Percentiles rank a stretch among this genome's conserved stretches.
These are phyloP conservation scores for Heliamphora exappendiculata DNA, from an alignment of 148 eudicot genomes.

Conservation along the genomic window DNA sequence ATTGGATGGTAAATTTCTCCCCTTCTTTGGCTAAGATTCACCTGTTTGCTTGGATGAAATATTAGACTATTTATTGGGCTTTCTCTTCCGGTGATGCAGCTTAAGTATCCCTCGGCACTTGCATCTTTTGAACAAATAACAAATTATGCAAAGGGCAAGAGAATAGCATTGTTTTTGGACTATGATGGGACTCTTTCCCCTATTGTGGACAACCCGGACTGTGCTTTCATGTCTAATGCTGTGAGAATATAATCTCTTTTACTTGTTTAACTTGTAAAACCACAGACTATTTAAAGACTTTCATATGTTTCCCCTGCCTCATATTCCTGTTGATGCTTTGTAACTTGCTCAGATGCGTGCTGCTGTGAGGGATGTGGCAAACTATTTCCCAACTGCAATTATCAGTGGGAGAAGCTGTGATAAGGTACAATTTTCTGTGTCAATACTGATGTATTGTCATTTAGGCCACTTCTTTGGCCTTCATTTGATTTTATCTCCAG, in stretches of 20 bases:
- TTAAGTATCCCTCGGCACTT: slow-evolving; percentile 90
- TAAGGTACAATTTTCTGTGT: slow-evolving; percentile 39
- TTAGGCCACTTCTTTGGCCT: slow-evolving; percentile 1
- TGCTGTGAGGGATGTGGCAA: slow-evolving; percentile 72
- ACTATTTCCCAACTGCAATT: slow-evolving; percentile 83
- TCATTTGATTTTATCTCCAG: background rate
- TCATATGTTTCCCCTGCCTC: background rate
- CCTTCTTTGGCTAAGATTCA: background rate
- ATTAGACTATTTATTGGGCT: background rate
- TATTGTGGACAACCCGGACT: slow-evolving; percentile 86
- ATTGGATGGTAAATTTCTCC: slow-evolving; percentile 59
- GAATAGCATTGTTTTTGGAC: slow-evolving; percentile 78
- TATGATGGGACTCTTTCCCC: slow-evolving; percentile 97
- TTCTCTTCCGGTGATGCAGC: slow-evolving; percentile 36
- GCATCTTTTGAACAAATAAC: slow-evolving; percentile 63
- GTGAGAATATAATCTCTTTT: slow-evolving; percentile 31
- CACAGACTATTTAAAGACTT: background rate
- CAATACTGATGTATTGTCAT: background rate
- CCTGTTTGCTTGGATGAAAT: background rate
- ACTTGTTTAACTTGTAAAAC: background rate
- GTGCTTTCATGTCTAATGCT: slow-evolving; percentile 79
- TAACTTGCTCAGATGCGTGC: slow-evolving; percentile 60
- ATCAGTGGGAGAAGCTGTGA: slow-evolving; percentile 96
- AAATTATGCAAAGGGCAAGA: slow-evolving; percentile 67
- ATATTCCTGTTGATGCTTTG: slow-evolving; percentile 1